Conservation (phyloP, 1,139 yeast genomes). For the Wickerhamomyces sp. region DNA sequence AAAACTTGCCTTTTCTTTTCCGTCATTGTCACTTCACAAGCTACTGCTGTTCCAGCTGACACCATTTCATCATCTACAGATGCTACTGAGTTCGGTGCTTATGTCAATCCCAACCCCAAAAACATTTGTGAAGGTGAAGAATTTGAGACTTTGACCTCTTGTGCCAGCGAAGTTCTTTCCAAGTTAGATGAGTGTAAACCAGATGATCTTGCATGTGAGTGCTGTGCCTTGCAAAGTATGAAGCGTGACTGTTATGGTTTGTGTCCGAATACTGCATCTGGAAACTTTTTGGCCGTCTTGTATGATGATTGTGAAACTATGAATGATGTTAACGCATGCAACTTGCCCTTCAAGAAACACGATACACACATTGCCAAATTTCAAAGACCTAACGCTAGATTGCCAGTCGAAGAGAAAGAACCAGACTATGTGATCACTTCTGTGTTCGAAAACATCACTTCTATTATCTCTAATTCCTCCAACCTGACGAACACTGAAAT, state of each 20-base stretch:
- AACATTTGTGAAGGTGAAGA: conserved; percentile 36
- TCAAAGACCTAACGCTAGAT: conserved; percentile 21
- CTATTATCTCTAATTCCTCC: conserved; percentile 4
- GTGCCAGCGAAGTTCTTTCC: conserved; percentile 42
- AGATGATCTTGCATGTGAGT: conserved; percentile 50
- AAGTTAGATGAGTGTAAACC: conserved; percentile 45
- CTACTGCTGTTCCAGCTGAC: conserved; percentile 6
- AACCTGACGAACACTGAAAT: no score
- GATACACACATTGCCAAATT: conserved; percentile 25
- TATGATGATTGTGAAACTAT: conserved; percentile 41
- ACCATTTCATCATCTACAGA: conserved; percentile 16
- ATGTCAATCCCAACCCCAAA: conserved; percentile 43
- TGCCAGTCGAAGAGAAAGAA: conserved; percentile 22
- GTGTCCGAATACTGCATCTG: conserved; percentile 42
- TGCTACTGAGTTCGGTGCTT: conserved; percentile 34
- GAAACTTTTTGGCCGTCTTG: conserved; percentile 41
- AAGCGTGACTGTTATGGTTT: conserved; percentile 40
- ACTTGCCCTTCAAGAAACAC: conserved; percentile 42
- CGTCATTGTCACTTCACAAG: neutral
- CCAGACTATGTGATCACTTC: conserved; percentile 23
- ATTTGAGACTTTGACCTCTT: conserved; percentile 35
- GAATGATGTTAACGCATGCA: conserved; percentile 47
- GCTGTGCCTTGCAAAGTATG: conserved; percentile 49
- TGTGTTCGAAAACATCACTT: conserved; percentile 13
- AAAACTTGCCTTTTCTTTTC: neutral